Evolutionary conservation across 805 yeast species (phyloP).

Genomic region (Metschnikowia proteae): DNA sequence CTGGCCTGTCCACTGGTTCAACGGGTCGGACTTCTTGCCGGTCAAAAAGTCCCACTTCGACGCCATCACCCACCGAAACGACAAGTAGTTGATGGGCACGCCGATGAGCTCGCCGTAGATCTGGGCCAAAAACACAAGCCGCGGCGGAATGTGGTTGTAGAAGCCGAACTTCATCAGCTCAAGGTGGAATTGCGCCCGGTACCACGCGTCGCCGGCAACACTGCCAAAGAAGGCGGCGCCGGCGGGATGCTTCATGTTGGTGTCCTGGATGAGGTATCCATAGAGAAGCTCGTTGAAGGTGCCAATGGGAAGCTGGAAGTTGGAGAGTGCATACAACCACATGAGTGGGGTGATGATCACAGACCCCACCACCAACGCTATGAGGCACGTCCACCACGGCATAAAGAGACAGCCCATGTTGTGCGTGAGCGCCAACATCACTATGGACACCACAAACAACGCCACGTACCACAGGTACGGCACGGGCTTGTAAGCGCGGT

Average conservation of each 20-base stretch:
- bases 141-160: constrained; percentile 53
- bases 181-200: constrained; percentile 42
- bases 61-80: constrained; percentile 45
- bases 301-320: constrained; percentile 51
- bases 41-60: constrained; percentile 36
- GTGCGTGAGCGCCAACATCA: constrained; percentile 9
- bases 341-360: constrained; percentile 47
- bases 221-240: constrained; percentile 49
- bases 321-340: constrained; percentile 48
- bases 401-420: constrained; percentile 27
- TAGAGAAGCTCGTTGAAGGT: constrained; percentile 48
- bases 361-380: constrained; percentile 43
- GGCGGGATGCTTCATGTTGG: constrained; percentile 38
- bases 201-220: constrained; percentile 54
- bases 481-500: constrained; percentile 38
- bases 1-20: constrained; percentile 54
- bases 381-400: constrained; percentile 44
- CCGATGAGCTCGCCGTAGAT: constrained; percentile 51
- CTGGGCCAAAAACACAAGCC: constrained; percentile 47
- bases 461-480: constrained; percentile 42
- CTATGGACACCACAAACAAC: constrained; percentile 32
- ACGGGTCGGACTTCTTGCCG: constrained; percentile 38
- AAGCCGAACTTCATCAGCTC: constrained; percentile 47
- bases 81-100: constrained; percentile 48
- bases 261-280: constrained; percentile 42